Percentiles rank a stretch among this genome's conserved stretches.
phyloP scores from a whole-genome alignment of 2,329 filamentous ascomycete species.

The Trichoderma aggressivum region DNA sequence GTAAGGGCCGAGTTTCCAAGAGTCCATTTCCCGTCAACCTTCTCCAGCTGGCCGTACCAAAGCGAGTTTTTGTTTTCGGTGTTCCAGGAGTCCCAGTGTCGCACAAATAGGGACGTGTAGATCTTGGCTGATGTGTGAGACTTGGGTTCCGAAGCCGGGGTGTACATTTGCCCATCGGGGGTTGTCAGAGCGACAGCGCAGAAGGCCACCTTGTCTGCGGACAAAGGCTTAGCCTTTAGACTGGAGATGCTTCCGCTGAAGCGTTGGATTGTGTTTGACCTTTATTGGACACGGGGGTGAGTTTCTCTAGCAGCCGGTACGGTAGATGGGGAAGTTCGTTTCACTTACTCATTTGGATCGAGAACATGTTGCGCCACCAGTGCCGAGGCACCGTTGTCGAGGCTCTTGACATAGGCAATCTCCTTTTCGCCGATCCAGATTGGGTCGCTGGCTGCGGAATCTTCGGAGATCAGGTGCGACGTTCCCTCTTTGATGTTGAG shows the following conservation, averaged over 20 bases:
- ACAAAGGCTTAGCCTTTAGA: slow-evolving; percentile 53
- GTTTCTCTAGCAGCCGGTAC: not conserved
- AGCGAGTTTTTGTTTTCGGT: slow-evolving; percentile 67
- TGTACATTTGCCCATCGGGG: slow-evolving; percentile 66
- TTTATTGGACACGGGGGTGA: slow-evolving; percentile 20
- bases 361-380: slow-evolving; percentile 41
- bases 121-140: slow-evolving; percentile 63
- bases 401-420: slow-evolving; percentile 52
- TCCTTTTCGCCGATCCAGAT: slow-evolving; percentile 71
- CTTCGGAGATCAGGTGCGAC: slow-evolving; percentile 62
- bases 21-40: slow-evolving; percentile 39
- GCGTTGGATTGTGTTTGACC: slow-evolving; percentile 17
- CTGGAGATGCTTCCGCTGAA: slow-evolving; percentile 57
- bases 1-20: slow-evolving; percentile 47
- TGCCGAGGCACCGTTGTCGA: slow-evolving; percentile 46
- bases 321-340: slow-evolving; percentile 22
- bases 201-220: slow-evolving; percentile 50
- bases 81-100: slow-evolving; percentile 80
- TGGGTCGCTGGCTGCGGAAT: slow-evolving; percentile 64
- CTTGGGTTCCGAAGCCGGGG: slow-evolving; percentile 58
- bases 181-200: slow-evolving; percentile 63
- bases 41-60: slow-evolving; percentile 64
- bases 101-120: slow-evolving; percentile 72
- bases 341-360: slow-evolving; percentile 36
- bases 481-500: slow-evolving; percentile 66